phyloP scores from a whole-genome alignment of 371 early-diverging fungal genomes.

The Mortierella sp. region DNA sequence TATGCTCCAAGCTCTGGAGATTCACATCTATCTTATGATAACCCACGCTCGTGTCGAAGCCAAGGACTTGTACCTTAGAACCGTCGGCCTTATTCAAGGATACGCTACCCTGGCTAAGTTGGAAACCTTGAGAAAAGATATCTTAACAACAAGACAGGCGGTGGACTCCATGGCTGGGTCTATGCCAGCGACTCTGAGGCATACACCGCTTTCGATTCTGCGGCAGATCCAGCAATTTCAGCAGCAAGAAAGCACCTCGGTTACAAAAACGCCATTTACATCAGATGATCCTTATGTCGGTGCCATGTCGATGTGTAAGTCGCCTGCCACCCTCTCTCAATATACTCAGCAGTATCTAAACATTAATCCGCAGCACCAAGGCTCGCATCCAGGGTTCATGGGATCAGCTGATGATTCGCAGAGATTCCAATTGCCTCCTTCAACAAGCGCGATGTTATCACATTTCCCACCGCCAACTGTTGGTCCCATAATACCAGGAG shows the following conservation, averaged over 20 bases:
- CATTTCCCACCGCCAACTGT: background rate
- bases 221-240: conserved; percentile 6
- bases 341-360: conserved; percentile 18
- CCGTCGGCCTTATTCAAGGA: conserved; percentile 28
- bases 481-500: background rate
- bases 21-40: conserved; percentile 34
- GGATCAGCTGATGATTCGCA: background rate
- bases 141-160: conserved; percentile 18
- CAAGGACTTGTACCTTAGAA: conserved; percentile 16
- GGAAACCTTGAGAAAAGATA: conserved; percentile 1
- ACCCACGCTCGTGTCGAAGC: conserved; percentile 3
- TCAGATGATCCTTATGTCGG: background rate
- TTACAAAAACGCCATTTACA: background rate
- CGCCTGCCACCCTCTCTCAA: conserved; percentile 9
- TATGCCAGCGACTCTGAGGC: background rate
- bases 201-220: conserved; percentile 10
- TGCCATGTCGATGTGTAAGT: background rate
- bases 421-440: background rate
- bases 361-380: conserved; percentile 2
- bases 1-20: conserved; percentile 46
- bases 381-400: background rate
- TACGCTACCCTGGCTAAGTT: conserved; percentile 20
- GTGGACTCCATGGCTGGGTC: conserved; percentile 8
- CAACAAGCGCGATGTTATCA: background rate
- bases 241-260: background rate